A percentile compares a stretch with the other conserved stretches of the same genome.
These are phyloP conservation scores for Leishmania turanica DNA, from an alignment of 208 protist species.

Conservation along the genomic window DNA sequence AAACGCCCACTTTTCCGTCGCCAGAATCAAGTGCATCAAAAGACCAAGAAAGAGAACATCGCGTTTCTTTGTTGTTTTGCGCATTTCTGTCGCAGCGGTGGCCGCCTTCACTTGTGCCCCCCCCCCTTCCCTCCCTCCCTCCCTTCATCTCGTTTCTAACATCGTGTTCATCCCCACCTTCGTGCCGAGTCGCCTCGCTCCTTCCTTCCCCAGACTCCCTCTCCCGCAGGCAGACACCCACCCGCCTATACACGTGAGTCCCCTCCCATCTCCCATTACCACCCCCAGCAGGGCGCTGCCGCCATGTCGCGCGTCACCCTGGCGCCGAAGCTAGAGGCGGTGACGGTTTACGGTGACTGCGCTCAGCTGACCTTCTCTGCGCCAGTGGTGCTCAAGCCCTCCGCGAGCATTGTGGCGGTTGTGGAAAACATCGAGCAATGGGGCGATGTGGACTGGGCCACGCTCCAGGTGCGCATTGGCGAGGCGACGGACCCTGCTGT, in stretches of 20 bases:
- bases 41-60: neutral
- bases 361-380: slow-evolving; percentile 35
- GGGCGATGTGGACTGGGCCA: slow-evolving; percentile 33
- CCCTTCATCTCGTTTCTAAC: neutral
- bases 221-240: neutral
- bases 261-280: neutral
- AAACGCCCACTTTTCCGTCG: neutral
- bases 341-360: slow-evolving; percentile 35
- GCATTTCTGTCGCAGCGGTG: neutral
- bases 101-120: slow-evolving; percentile 7
- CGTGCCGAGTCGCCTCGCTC: neutral
- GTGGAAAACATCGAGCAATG: slow-evolving; percentile 33
- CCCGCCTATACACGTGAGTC: neutral
- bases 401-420: slow-evolving; percentile 9
- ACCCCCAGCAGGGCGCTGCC: neutral
- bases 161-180: neutral
- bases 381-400: slow-evolving; percentile 16
- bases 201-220: neutral
- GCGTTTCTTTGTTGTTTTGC: neutral
- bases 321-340: slow-evolving; percentile 28
- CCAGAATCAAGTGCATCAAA: neutral
- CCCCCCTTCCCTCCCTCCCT: neutral
- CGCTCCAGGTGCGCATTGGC: slow-evolving; percentile 40
- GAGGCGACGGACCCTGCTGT: slow-evolving; percentile 19
- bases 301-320: slow-evolving; percentile 27